Base-by-base conservation (phyloP, 768 basidiomycete species). In the Naganishia onofrii region DNA sequence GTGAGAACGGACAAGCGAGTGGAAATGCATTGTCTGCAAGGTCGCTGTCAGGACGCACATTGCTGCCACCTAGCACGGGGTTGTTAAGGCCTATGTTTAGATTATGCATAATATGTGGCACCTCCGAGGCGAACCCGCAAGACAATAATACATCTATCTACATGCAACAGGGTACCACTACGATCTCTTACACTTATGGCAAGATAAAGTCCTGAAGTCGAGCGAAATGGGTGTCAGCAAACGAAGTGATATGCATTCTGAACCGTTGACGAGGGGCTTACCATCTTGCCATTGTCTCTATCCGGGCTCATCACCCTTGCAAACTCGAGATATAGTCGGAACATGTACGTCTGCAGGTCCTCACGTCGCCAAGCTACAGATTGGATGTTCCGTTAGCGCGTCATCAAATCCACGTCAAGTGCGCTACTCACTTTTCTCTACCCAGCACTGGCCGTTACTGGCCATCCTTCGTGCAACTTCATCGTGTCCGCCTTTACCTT, bases 361-460 rank as follows among this genome's bases (percentile, higher is more conserved):
- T 79, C 79, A 72, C 76, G 72, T 68, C 80, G 51, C 77, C 80
- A 81, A 26, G 78, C 78, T 78, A 53, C 17, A 67, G 36, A 28
- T 26, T 3, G 51, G 23, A 34, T 7, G 38, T 44, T 28, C 67
- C 55, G 48, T 65, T 31, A 21, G 34, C 19, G 29, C 51, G 13
- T 48, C 42, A 42, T 32, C 38, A 36, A 32, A 34, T n/a, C 13
- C 34, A 19, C 13, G 21, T 44, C 26, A 21, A 28, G 21, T 3
- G 56, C 23, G 26, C 13, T 55, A 73, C 78, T 74, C 67, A 78
- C 79, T 82, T 53, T 73, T 70, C 68, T 82, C 81, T 10, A 81
- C 80, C 81, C 81, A 82, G 56, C 81, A 82, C 66, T 82, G 81
- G 23, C 79, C 77, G 71, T 82, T 82, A 32, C 80, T 73, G 2